Evolutionary conservation across 2,329 filamentous ascomycete genomes (phyloP).

Genomic region (Aureobasidium sp.): DNA sequence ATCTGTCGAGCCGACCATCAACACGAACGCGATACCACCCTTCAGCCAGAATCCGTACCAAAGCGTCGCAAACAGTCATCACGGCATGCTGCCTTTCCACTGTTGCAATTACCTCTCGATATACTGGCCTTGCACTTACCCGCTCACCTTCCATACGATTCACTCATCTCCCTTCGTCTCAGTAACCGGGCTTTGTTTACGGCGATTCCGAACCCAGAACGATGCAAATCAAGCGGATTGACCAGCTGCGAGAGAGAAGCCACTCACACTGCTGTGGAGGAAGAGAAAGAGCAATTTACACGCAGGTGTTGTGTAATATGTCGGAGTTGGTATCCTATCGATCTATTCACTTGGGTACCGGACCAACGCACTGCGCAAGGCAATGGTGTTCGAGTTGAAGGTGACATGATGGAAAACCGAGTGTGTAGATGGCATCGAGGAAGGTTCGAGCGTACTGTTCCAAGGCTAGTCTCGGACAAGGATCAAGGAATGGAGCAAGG

Average conservation of each 20-base stretch:
- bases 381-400: neutral
- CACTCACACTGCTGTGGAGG: neutral
- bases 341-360: neutral
- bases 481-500: neutral
- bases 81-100: neutral
- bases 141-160: slow-evolving; percentile 8
- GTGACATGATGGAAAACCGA: neutral
- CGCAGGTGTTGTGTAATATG: slow-evolving; percentile 1
- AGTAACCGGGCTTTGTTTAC: slow-evolving; percentile 8
- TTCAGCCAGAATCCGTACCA: neutral
- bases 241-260: slow-evolving; percentile 2
- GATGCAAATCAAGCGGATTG: neutral
- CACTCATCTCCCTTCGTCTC: slow-evolving; percentile 9
- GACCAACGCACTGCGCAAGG: neutral
- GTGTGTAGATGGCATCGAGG: slow-evolving; percentile 2
- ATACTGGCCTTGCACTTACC: slow-evolving; percentile 13
- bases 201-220: slow-evolving; percentile 1
- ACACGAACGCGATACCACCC: neutral
- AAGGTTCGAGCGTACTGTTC: neutral
- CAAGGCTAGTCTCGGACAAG: neutral
- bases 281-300: neutral
- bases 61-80: neutral
- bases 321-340: slow-evolving; percentile 1
- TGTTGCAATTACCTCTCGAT: slow-evolving; percentile 13
- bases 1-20: neutral